These are phyloP conservation scores for Cyberlindnera xishuangbannaensis DNA, from an alignment of 805 yeast species.

Conservation along the genomic window DNA sequence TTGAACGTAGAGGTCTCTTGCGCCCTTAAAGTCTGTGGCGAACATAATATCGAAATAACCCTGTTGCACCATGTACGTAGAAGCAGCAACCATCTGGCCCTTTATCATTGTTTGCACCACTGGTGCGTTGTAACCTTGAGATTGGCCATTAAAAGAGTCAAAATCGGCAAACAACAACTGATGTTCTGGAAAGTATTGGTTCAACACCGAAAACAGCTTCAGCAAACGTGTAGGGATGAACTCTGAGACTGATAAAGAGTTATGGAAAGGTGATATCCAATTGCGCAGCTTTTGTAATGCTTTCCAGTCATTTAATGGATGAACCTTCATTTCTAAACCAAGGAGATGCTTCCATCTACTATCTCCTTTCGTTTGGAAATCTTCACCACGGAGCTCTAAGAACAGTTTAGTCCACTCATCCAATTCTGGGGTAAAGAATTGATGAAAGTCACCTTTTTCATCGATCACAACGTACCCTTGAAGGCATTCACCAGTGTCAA, in stretches of 20 bases:
- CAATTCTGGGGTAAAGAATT: conserved; percentile 59
- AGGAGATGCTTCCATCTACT: conserved; percentile 3
- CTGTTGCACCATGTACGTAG: conserved; percentile 76
- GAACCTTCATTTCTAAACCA: conserved; percentile 26
- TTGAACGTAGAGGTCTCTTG: conserved; percentile 54
- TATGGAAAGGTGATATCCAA: conserved; percentile 57
- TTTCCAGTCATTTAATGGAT: conserved; percentile 55
- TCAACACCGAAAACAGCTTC: conserved; percentile 57
- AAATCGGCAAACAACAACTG: conserved; percentile 72
- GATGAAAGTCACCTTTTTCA: conserved; percentile 67
- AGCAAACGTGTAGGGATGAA: conserved; percentile 74
- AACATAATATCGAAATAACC: conserved; percentile 86
- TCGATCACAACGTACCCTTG: conserved; percentile 78
- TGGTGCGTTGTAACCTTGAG: conserved; percentile 62
- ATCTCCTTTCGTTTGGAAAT: conserved; percentile 1
- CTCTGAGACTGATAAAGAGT: conserved; percentile 60
- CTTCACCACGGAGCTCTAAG: conserved; percentile 36
- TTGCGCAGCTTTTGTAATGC: conserved; percentile 37
- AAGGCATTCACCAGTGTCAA: conserved; percentile 55
- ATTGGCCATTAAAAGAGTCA: conserved; percentile 28
- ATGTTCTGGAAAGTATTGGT: conserved; percentile 68
- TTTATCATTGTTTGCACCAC: conserved; percentile 74
- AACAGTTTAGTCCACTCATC: conserved; percentile 52
- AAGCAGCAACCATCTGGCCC: conserved; percentile 60
- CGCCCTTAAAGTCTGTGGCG: conserved; percentile 68